Evolutionary conservation across 768 basidiomycete species (phyloP), one percentile per base, ranked within the genome.

Genomic region (Lactarius hengduanensis): DNA sequence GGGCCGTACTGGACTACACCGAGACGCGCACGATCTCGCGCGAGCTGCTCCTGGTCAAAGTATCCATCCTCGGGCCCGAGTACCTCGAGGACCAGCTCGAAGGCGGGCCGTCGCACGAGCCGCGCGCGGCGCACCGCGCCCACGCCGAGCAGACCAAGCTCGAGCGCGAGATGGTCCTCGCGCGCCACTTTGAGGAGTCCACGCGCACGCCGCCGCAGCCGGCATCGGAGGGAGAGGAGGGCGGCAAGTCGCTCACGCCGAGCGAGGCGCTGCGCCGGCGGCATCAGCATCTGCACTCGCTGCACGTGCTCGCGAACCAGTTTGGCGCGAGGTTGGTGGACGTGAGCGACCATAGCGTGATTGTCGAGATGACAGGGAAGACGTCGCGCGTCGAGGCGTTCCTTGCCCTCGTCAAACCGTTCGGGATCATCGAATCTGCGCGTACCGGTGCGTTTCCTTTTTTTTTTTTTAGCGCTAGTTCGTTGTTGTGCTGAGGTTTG

Each of bases 321-420:
- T 99, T 98, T 67, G 90, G 91, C 22, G 97, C 92, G 3, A 90
- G 89, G 73, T 86, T 98, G 64, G 95, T 97, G 32, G 97, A 99
- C 76, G 88, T 99, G 64, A 91, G 91, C 78, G 94, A 97, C 76
- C 87, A 98, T 75, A 92, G 90, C 73, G 89, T 97, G 45, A 97
- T 98, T 66, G 90, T 98, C 53, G 97, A 98, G 80, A 79, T 98
- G 76, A 90, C 92, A 15, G 96, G 92, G 43, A 98, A 98, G 82
- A 94, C 93, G 47, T 80, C 82, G 53, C 83, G 96, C 62, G 92
- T 98, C 53, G 90, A 98, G 73, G 95, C 95, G 20, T 98, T 98
- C 82, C 79, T 99, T 73, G 88, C 83, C 69, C 78, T 98, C 54
- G 79, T 98, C 71, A 91, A 95, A 75, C 96, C 96, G 9, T 99